A percentile compares a stretch with the other conserved stretches of the same genome.
These are phyloP conservation scores for Monosporascus sp. DNA, from an alignment of 2,329 filamentous ascomycete species.

Conservation along the genomic window DNA sequence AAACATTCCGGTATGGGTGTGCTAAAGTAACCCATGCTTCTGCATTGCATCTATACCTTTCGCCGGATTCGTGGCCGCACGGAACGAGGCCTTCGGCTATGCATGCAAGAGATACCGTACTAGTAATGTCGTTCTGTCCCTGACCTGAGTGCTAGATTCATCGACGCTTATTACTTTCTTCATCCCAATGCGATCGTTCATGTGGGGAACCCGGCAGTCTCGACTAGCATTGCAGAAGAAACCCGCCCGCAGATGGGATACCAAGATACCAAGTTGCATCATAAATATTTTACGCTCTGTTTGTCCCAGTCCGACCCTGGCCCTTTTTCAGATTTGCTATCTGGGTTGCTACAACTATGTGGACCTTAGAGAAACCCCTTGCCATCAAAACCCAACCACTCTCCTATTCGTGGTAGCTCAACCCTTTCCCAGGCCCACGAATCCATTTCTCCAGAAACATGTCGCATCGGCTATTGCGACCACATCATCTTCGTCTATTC, in stretches of 20 bases:
- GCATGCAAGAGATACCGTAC: slow-evolving; percentile 21
- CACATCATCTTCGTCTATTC: slow-evolving; percentile 14
- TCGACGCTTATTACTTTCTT: background rate
- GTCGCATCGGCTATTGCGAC: slow-evolving; percentile 21
- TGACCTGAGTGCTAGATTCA: background rate
- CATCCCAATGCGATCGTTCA: no score
- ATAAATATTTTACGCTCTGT: background rate
- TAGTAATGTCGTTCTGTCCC: slow-evolving; percentile 4
- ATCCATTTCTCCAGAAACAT: slow-evolving; percentile 1
- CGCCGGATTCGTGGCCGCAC: slow-evolving; percentile 29
- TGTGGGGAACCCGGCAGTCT: background rate
- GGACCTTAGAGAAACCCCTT: background rate
- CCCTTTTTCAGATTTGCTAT: background rate
- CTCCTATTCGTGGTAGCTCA: background rate
- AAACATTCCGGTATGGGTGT: slow-evolving; percentile 12
- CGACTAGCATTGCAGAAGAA: background rate
- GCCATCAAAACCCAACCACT: background rate
- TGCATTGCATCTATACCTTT: slow-evolving; percentile 23
- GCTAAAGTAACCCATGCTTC: slow-evolving; percentile 17
- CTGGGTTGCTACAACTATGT: background rate
- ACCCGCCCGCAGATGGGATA: background rate
- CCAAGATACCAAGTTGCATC: background rate
- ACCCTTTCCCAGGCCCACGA: background rate
- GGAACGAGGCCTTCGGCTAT: slow-evolving; percentile 25
- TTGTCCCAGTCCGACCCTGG: background rate